Evolutionary conservation across 305 asterid genomes (phyloP).

Genomic region (Stenogyne calaminthoides): DNA sequence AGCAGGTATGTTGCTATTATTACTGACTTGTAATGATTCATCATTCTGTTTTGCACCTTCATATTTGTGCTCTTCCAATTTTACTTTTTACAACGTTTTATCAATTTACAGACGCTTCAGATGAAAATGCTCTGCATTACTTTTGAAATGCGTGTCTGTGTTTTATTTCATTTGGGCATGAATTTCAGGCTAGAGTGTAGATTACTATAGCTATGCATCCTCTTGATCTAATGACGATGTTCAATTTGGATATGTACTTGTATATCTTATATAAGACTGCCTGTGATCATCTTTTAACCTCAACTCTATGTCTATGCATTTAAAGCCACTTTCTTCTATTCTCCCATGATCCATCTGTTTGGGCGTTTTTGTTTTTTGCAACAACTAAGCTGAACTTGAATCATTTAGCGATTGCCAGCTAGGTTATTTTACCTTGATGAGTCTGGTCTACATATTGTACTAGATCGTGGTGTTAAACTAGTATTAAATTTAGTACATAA

Average conservation of each 20-base stretch:
- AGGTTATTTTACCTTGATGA: not conserved
- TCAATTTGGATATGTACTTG: not conserved
- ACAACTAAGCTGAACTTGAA: not conserved
- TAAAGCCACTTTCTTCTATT: conserved; percentile 13
- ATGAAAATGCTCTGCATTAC: not conserved
- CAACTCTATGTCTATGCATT: not conserved
- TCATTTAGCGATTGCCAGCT: not conserved
- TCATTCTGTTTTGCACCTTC: too few species aligned
- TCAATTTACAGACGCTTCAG: not conserved
- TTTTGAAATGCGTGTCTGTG: not conserved
- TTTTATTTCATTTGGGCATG: not conserved
- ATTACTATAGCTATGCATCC: not conserved
- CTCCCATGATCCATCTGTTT: not conserved
- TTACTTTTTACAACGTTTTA: too few species aligned
- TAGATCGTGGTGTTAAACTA: not conserved
- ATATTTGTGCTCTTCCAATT: too few species aligned
- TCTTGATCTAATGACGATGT: not conserved
- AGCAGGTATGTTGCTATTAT: too few species aligned
- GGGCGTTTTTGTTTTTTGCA: not conserved
- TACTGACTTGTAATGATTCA: too few species aligned
- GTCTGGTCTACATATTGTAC: not conserved
- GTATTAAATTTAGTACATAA: not conserved
- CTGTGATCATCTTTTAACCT: not conserved
- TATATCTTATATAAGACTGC: not conserved
- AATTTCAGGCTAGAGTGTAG: not conserved